Evolutionary conservation across 225 moss, liverwort and hornwort species (phyloP), one percentile per base, ranked within the genome.

Genomic region (Bryoerythrophyllum caledonicum): DNA sequence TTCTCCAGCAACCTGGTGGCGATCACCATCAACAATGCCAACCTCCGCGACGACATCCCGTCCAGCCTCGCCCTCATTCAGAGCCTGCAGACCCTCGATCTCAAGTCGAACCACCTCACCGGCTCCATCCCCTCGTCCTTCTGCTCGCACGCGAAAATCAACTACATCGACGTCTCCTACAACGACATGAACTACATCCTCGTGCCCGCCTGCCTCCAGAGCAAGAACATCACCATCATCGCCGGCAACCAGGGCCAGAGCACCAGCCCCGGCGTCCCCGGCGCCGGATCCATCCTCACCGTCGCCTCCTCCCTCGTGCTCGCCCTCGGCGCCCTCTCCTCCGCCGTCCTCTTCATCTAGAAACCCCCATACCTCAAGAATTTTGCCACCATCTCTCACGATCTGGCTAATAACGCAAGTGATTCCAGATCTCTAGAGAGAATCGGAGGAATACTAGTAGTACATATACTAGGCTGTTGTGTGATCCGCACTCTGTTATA

Each of bases 141-240:
- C 73, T 88, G 88, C 83, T 62, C 37, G 20, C 20, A 74, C 19
- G 15, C 24, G 1, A 68, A 38, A 3, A 38, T 88, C 73, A 70
- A 19, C 35, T 89, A 86, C 79, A 76, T 89, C 65, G 84, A 86
- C 80, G 89, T 85, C 58, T 93, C 81, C 60, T 68, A 64, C 82
- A 83, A 75, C 81, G 83, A 86, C 68, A 86, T 86, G 86, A 72
- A 34, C 73, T 83, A 77, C 81, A 63, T 79, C 60, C 64, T 83
- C 28, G 86, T 86, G 12, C 86, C 86, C 0, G 46, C 54, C 0
- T 86, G 86, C 68, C 70, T 86, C 76, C 75, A 41, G 67, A 32
- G n/a, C 76, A 24, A 43, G 54, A 83, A 83, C 60, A 4, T 86
- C 72, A 83, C 83, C 63, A 78, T 86, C 72, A 76, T 71, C 68